Evolutionary conservation across 2,329 filamentous ascomycete species (phyloP).

Genomic region (Clonostachys chloroleuca): DNA sequence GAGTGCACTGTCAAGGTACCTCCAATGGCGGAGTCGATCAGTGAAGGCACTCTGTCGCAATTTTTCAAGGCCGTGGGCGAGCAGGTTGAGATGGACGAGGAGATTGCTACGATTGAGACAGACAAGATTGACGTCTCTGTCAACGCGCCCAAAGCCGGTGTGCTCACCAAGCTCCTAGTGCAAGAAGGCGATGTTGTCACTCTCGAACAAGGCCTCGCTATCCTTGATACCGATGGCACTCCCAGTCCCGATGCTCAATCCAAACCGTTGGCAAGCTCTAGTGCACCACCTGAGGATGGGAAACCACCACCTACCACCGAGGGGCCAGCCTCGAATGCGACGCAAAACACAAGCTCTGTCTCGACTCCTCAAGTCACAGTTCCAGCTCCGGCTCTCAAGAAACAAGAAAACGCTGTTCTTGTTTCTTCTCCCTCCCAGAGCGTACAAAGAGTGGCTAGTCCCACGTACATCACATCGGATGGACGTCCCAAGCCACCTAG

Average conservation of each 20-base stretch:
- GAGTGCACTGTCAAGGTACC: constrained; percentile 14
- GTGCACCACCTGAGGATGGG: constrained; percentile 2
- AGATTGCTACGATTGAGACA: constrained; percentile 23
- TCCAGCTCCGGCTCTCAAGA: no score
- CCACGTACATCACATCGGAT: no score
- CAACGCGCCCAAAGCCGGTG: constrained; percentile 14
- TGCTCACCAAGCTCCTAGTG: constrained; percentile 19
- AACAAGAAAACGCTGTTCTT: no score
- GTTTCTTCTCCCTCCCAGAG: no score
- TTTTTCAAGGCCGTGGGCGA: constrained; percentile 21
- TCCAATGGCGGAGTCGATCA: constrained; percentile 24
- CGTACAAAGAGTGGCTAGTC: no score
- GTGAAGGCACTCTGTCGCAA: constrained; percentile 17
- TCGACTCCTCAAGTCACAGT: no score
- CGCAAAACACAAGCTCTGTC: no score
- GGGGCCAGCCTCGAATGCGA: neutral
- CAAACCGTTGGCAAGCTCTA: constrained; percentile 2
- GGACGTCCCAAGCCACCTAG: no score
- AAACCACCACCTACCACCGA: constrained; percentile 1
- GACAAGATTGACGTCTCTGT: constrained; percentile 25
- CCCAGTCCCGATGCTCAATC: neutral
- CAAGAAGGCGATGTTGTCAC: constrained; percentile 22
- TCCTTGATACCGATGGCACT: neutral
- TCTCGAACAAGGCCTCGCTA: constrained; percentile 20
- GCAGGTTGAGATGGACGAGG: constrained; percentile 19